Base-by-base conservation (phyloP, 495 filamentous ascomycete species). In the Penicillium cataractarum region DNA sequence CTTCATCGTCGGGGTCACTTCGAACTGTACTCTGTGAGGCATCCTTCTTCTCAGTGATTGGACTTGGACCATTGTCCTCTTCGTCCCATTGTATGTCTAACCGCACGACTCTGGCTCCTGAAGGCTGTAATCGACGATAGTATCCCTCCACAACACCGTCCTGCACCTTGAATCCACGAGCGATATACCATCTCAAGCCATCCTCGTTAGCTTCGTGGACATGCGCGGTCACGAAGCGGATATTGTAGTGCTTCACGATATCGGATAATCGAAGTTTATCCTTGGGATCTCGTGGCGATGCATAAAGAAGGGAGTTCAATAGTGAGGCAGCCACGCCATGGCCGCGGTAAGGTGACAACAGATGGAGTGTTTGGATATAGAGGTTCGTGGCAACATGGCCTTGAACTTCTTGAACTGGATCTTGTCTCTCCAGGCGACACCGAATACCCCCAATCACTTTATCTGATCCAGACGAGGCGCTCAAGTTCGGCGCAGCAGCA, bases 121-220 rank as follows among this genome's bases (percentile, higher is more conserved):
- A 86, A 2, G 95, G 95, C 62, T 85, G 90, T 64, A 99, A 75
- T 61, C 89, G 89, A 60, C 88, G 84, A 80, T 99, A 99, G 76
- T 98, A 99, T 9, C 87, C 89, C 61, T 88, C 74, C 1, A 91
- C 72, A 13, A 88, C 78, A 50, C 76, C 83, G 17, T 80, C 77
- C 35, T 87, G 79, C 8, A 82, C 74, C 60, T 74, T 72, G 64
- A 99, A 99, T 5, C 94, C 92, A n/a, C 92, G 82, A 58, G 84
- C 84, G 22, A 73, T 64, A 80, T 99, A 99, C 95, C 95, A 99
- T 60, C 85, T 83, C 71, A 96, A 73, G 0, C 85, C 95, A 44
- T 97, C 95, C 12, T 85, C 83, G 70, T 99, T 98, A 60, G 89
- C 87, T 62, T 95, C 92, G 89, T 96, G 97, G 2, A 98, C 95